Base-by-base conservation (phyloP, 805 yeast genomes). In the Pichia deserticola region DNA sequence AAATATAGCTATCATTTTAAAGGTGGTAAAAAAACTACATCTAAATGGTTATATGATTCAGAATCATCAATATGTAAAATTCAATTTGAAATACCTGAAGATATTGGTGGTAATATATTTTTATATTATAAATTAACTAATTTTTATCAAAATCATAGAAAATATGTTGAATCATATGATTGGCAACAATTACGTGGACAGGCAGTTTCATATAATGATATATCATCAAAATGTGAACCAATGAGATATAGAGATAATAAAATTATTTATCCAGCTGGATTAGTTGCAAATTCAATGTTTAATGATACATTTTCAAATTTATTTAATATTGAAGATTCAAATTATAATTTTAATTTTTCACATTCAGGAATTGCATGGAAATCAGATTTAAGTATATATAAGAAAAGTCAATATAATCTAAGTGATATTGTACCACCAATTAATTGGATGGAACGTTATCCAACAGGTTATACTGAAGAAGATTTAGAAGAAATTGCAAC, bases 61-160 rank as follows among this genome's bases (percentile, higher is more conserved):
- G 61, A 61, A 6, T 67, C 62, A 46, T 69, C 71, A 20, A 71
- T 70, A 3, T 92, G 99, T 66, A 70, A 74, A 32, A 58, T 93
- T 37, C 78, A 81, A 59, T 92, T 93, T 68, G 77, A 78, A 39
- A 64, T 89, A 30, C 95, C 96, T 12, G 72, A 72, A 41, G 82
- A 81, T 49, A 74, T 93, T 64, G 74, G 79, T 40, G 78, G 83
- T 3, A 88, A 95, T 4, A 62, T 89, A 8, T 89, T 75, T 63
- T 61, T 89, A 54, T 93, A 88, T 69, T 93, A 93, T 70, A 81
- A 82, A 57, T 72, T 93, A 60, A 89, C 97, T 36, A 89, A 89
- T 64, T 93, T 92, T 66, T 89, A 76, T 66, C 98, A 93, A 66
- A 93, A 93, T 65, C 99, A 93, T 69, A 79, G 99, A 53, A 87